Evolutionary conservation across 2,329 filamentous ascomycete genomes (phyloP).

Genomic region (Aspergillaceae sp.): DNA sequence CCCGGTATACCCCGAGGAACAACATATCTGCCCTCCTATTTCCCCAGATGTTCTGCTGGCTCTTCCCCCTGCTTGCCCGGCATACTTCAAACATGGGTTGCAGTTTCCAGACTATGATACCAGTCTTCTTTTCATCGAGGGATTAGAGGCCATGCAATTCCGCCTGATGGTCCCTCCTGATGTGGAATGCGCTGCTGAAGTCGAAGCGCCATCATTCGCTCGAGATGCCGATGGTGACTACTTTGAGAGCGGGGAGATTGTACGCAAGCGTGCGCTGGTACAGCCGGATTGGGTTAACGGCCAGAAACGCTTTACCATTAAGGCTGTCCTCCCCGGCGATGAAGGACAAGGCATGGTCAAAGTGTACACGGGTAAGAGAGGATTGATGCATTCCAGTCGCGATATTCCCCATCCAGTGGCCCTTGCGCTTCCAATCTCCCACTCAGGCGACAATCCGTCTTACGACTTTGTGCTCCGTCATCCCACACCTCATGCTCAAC

Average conservation of each 20-base stretch:
- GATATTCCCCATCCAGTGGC: constrained; percentile 90
- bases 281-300: constrained; percentile 88
- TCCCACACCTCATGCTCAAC: constrained; percentile 93
- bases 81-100: constrained; percentile 75
- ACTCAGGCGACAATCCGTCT: constrained; percentile 83
- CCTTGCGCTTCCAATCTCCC: constrained; percentile 79
- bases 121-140: constrained; percentile 72
- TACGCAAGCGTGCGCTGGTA: constrained; percentile 77
- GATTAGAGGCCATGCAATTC: constrained; percentile 86
- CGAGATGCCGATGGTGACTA: constrained; percentile 81
- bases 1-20: constrained; percentile 75
- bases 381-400: constrained; percentile 94
- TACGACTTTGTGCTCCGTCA: constrained; percentile 91
- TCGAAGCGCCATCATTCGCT: constrained; percentile 73
- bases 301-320: constrained; percentile 84
- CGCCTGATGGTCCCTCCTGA: constrained; percentile 81
- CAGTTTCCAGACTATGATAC: constrained; percentile 88
- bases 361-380: constrained; percentile 86
- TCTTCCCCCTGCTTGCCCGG: constrained; percentile 74
- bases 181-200: constrained; percentile 84
- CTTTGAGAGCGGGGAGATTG: constrained; percentile 82
- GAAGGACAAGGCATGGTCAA: constrained; percentile 83
- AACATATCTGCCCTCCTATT: constrained; percentile 85
- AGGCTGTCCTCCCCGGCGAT: constrained; percentile 82
- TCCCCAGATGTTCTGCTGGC: constrained; percentile 78